Evolutionary conservation across 306 rosid genomes (phyloP).

Genomic region (Vigna angularis): DNA sequence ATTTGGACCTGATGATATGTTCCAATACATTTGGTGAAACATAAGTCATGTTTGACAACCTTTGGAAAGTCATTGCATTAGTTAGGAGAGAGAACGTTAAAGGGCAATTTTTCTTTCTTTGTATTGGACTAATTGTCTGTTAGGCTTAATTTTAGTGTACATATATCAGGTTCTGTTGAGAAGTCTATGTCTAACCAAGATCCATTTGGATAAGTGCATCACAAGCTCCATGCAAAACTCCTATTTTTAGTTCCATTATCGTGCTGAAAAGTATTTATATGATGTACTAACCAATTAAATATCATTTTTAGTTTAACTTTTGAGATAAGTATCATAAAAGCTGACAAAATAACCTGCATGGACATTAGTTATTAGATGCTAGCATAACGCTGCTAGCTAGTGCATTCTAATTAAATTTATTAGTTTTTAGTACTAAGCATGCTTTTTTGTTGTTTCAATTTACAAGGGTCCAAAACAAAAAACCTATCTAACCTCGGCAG

Average conservation of each 20-base stretch:
- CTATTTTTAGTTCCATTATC: neutral
- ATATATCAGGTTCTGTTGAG: neutral
- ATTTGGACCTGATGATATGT: neutral
- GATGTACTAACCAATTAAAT: neutral
- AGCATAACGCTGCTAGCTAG: neutral
- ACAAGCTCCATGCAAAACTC: neutral
- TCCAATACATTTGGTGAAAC: neutral
- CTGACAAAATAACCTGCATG: neutral
- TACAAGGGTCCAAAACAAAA: slow-evolving; percentile 53
- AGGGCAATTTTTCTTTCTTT: neutral
- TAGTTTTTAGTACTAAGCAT: neutral
- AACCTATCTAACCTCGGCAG: slow-evolving; percentile 31
- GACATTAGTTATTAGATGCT: neutral
- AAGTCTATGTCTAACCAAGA: neutral
- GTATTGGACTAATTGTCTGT: neutral
- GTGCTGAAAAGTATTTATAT: neutral
- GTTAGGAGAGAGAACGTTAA: neutral
- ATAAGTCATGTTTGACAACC: no score
- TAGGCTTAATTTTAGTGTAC: neutral
- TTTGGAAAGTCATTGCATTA: neutral
- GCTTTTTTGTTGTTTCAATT: slow-evolving; percentile 38
- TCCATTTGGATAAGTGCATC: neutral
- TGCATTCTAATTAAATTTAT: neutral
- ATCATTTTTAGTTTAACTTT: neutral
- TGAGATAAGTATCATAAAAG: neutral